Evolutionary conservation across 2,329 filamentous ascomycete genomes (phyloP).

Genomic region (Verticillium albo-atrum): DNA sequence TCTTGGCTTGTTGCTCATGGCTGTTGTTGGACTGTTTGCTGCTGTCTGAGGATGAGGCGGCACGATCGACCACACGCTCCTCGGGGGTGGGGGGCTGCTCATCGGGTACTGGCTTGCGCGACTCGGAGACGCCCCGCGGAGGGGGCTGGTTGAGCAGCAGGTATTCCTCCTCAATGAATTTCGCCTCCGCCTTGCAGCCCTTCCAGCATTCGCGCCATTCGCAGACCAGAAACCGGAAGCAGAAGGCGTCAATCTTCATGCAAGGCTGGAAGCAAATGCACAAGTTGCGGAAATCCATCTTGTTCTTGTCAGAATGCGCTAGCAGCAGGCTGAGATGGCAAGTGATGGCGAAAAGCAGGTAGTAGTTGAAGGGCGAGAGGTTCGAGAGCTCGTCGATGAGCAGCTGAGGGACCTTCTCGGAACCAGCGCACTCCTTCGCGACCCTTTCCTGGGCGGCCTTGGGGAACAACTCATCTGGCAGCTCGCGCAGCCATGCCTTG

Average conservation of each 20-base stretch:
- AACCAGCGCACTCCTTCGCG: constrained; percentile 71
- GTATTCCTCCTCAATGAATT: constrained; percentile 69
- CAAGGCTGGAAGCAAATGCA: constrained; percentile 97
- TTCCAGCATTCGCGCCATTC: constrained; percentile 98
- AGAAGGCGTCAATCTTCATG: constrained; percentile 92
- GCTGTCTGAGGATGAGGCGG: constrained; percentile 59
- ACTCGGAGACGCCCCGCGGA: constrained; percentile 41
- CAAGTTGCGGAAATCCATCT: constrained; percentile 94
- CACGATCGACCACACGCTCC: constrained; percentile 18
- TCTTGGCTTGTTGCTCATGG: constrained; percentile 22
- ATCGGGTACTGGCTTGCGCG: constrained; percentile 15
- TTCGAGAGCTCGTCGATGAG: constrained; percentile 89
- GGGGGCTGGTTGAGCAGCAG: constrained; percentile 53
- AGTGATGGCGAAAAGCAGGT: constrained; percentile 93
- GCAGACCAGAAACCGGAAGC: constrained; percentile 91
- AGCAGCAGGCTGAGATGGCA: constrained; percentile 90
- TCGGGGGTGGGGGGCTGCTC: constrained; percentile 12
- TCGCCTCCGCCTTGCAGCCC: constrained; percentile 86
- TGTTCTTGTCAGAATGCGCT: constrained; percentile 91
- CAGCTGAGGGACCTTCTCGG: constrained; percentile 76
- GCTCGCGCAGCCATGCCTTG: constrained; percentile 89
- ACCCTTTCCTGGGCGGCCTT: constrained; percentile 78
- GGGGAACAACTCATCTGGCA: constrained; percentile 92
- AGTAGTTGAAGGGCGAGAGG: constrained; percentile 95
- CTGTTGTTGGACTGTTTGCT: constrained; percentile 43